Percentiles rank a stretch among this genome's conserved stretches.
These are phyloP conservation scores for Annulohypoxylon maeteangense DNA, from an alignment of 495 filamentous ascomycete genomes.

Conservation along the genomic window DNA sequence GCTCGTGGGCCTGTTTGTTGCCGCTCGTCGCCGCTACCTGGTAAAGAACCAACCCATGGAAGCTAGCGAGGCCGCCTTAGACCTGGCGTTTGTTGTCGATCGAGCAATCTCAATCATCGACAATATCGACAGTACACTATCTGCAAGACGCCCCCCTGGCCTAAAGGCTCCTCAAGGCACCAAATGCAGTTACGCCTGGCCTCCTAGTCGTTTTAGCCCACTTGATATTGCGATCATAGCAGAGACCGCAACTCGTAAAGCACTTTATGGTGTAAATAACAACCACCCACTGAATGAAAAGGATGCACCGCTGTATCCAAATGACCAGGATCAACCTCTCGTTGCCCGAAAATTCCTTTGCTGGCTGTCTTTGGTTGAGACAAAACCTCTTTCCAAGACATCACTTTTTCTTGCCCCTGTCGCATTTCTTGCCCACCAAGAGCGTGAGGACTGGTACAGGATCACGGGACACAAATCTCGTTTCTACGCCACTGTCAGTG, in stretches of 20 bases:
- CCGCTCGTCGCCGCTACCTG: constrained; percentile 19
- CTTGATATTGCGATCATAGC: constrained; percentile 29
- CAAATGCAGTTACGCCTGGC: neutral
- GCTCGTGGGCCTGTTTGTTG: constrained; percentile 22
- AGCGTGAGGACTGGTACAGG: constrained; percentile 28
- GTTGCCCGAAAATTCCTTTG: constrained; percentile 26
- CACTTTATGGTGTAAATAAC: constrained; percentile 26
- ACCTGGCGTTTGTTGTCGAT: constrained; percentile 15
- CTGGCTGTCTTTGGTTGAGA: constrained; percentile 13
- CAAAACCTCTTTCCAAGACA: neutral
- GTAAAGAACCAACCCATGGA: neutral
- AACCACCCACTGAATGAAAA: neutral
- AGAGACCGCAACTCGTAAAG: neutral
- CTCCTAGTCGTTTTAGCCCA: constrained; percentile 15
- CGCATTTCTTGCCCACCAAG: constrained; percentile 25
- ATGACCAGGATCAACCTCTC: constrained; percentile 18
- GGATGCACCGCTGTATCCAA: constrained; percentile 1
- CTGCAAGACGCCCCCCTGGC: neutral
- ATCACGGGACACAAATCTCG: constrained; percentile 32
- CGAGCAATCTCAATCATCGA: constrained; percentile 11
- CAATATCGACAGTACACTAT: neutral
- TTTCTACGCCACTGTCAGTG: constrained; percentile 29
- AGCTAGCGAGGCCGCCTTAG: neutral
- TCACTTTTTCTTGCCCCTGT: constrained; percentile 33
- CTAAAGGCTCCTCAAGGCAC: neutral